Evolutionary conservation across 1,284 basidiomycete genomes (phyloP).

Genomic region (Pisolithus thermaeus): DNA sequence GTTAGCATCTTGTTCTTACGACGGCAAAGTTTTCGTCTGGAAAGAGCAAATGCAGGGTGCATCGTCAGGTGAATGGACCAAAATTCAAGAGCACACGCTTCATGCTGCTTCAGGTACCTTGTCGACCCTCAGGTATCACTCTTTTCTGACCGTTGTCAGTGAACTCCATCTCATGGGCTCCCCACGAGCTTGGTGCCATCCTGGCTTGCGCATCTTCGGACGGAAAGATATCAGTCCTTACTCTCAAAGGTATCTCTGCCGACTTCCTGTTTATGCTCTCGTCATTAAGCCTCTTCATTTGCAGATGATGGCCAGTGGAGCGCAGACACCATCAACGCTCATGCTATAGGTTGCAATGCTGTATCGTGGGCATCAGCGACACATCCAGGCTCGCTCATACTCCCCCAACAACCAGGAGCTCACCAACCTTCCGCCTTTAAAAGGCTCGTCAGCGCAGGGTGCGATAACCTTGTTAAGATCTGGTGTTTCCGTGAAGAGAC

Average conservation of each 20-base stretch:
- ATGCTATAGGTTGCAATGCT: conserved; percentile 95
- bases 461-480: conserved; percentile 93
- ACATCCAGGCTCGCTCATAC: conserved; percentile 77
- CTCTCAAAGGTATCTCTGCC: conserved; percentile 78
- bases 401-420: conserved; percentile 44
- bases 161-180: conserved; percentile 97
- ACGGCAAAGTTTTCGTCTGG: conserved; percentile 98
- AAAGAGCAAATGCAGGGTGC: conserved; percentile 74
- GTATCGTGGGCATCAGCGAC: conserved; percentile 97
- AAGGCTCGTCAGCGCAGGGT: conserved; percentile 92
- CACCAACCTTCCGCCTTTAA: conserved; percentile 53
- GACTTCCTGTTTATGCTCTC: neutral
- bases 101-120: conserved; percentile 86
- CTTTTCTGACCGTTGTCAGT: conserved; percentile 42
- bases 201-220: conserved; percentile 98
- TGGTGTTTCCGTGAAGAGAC: conserved; percentile 82
- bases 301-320: conserved; percentile 95
- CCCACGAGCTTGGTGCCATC: conserved; percentile 95
- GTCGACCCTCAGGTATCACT: neutral
- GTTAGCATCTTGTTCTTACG: conserved; percentile 95
- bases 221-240: conserved; percentile 94
- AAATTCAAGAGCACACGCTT: conserved; percentile 94
- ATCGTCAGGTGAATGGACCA: conserved; percentile 70
- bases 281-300: neutral
- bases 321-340: conserved; percentile 92